phyloP scores from a whole-genome alignment of 495 filamentous ascomycete genomes.

The Podospora pseudoanserina region DNA sequence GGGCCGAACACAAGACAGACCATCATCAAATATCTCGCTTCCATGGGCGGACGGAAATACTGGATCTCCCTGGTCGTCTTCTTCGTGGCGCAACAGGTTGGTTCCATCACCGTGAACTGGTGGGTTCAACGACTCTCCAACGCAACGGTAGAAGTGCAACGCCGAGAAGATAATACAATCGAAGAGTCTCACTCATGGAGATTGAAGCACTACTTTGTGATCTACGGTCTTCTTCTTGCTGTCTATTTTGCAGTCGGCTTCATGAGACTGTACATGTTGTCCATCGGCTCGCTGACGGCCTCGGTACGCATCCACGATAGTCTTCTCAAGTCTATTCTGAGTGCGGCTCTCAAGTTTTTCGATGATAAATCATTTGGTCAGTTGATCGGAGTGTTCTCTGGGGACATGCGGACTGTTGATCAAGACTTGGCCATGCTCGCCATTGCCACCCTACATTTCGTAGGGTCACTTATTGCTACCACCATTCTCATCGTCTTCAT shows the following conservation, averaged over 20 bases:
- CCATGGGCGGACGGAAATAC: slow-evolving; percentile 16
- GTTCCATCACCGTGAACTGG: slow-evolving; percentile 19
- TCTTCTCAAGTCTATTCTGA: slow-evolving; percentile 14
- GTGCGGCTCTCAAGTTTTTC: slow-evolving; percentile 16
- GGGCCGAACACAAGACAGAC: slow-evolving; percentile 11
- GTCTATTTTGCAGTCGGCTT: slow-evolving; percentile 16
- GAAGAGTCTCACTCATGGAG: slow-evolving; percentile 8
- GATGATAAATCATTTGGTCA: slow-evolving; percentile 17
- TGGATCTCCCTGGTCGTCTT: slow-evolving; percentile 17
- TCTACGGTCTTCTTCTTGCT: slow-evolving; percentile 16
- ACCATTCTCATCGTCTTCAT: slow-evolving; percentile 15
- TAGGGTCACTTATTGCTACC: slow-evolving; percentile 10
- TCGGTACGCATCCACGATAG: slow-evolving; percentile 14
- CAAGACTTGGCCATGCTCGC: slow-evolving; percentile 16
- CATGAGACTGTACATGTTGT: slow-evolving; percentile 17
- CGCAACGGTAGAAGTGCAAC: slow-evolving; percentile 12
- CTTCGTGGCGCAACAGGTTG: slow-evolving; percentile 18
- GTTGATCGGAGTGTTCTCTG: slow-evolving; percentile 10
- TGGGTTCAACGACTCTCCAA: slow-evolving; percentile 17
- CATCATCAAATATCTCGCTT: slow-evolving; percentile 15
- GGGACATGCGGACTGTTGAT: slow-evolving; percentile 14
- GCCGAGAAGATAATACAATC: background rate
- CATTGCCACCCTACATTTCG: slow-evolving; percentile 15
- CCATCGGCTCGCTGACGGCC: slow-evolving; percentile 15
- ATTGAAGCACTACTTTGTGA: slow-evolving; percentile 11